A percentile compares a stretch with the other conserved stretches of the same genome.
phyloP scores from a whole-genome alignment of 805 yeast species.

The Kodamaea laetipori region DNA sequence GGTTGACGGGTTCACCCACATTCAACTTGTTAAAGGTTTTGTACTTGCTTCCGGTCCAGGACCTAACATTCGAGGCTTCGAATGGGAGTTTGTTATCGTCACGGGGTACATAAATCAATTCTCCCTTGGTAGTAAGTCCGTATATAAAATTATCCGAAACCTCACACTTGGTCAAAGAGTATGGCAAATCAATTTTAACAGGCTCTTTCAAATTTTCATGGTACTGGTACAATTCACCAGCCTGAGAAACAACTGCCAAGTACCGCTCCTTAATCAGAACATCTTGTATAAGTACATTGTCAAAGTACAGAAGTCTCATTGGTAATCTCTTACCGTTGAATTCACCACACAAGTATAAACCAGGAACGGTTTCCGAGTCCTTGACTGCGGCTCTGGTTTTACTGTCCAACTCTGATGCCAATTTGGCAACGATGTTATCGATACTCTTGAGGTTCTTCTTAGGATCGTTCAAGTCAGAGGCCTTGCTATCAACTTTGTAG shows the following conservation, averaged over 20 bases:
- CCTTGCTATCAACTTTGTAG: conserved; percentile 40
- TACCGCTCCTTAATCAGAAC: conserved; percentile 51
- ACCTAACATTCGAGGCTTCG: conserved; percentile 12
- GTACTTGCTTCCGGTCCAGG: conserved; percentile 24
- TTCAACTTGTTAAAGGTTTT: conserved; percentile 10
- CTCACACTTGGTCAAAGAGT: conserved; percentile 30
- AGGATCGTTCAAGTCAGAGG: conserved; percentile 35
- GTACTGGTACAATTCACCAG: conserved; percentile 79
- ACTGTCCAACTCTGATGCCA: conserved; percentile 26
- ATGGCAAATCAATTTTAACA: conserved; percentile 29
- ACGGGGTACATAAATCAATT: conserved; percentile 40
- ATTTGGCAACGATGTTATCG: conserved; percentile 27
- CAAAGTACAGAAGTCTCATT: conserved; percentile 62
- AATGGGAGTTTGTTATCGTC: conserved; percentile 20
- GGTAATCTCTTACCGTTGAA: conserved; percentile 50
- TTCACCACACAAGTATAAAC: conserved; percentile 40
- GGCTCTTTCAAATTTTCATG: conserved; percentile 41
- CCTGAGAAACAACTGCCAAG: conserved; percentile 61
- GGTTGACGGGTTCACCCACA: conserved; percentile 37
- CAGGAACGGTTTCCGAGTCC: conserved; percentile 29
- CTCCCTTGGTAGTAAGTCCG: conserved; percentile 46
- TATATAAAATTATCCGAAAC: conserved; percentile 56
- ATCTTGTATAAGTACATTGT: conserved; percentile 57
- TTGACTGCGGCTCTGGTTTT: conserved; percentile 22
- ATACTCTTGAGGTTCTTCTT: conserved; percentile 29